Conservation (phyloP, 768 basidiomycete species). For the Collybiopsis luxurians region DNA sequence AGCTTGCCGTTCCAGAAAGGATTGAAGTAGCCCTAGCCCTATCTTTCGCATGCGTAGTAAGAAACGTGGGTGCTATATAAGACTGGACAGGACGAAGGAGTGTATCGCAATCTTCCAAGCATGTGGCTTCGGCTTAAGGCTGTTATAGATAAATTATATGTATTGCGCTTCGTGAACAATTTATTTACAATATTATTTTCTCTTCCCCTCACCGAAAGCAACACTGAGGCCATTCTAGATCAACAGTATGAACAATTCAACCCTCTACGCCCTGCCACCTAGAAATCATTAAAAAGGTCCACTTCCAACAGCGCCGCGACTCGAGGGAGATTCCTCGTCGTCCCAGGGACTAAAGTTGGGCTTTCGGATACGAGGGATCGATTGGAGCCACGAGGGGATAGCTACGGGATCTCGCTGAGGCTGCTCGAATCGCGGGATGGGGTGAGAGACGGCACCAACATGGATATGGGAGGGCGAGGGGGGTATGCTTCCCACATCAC, state of each 20-base stretch:
- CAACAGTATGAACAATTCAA: background rate
- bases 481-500: conserved; percentile 71
- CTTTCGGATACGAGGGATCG: conserved; percentile 64
- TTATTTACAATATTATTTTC: too few species aligned
- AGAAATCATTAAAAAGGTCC: background rate
- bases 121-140: background rate
- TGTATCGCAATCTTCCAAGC: too few species aligned
- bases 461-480: conserved; percentile 61
- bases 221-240: background rate
- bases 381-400: conserved; percentile 67
- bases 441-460: conserved; percentile 26
- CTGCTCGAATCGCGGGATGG: conserved; percentile 7
- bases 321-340: conserved; percentile 51
- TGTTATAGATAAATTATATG: background rate
- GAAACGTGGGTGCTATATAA: too few species aligned
- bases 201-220: too few species aligned
- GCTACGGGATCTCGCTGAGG: conserved; percentile 25
- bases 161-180: background rate
- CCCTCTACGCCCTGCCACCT: conserved; percentile 1
- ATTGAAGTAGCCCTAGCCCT: too few species aligned
- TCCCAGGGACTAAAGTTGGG: conserved; percentile 83
- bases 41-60: too few species aligned
- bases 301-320: background rate
- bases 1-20: too few species aligned
- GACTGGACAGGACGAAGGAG: too few species aligned